These are phyloP conservation scores for Fusarium metavorans DNA, from an alignment of 2,329 filamentous ascomycete species.

Conservation along the genomic window DNA sequence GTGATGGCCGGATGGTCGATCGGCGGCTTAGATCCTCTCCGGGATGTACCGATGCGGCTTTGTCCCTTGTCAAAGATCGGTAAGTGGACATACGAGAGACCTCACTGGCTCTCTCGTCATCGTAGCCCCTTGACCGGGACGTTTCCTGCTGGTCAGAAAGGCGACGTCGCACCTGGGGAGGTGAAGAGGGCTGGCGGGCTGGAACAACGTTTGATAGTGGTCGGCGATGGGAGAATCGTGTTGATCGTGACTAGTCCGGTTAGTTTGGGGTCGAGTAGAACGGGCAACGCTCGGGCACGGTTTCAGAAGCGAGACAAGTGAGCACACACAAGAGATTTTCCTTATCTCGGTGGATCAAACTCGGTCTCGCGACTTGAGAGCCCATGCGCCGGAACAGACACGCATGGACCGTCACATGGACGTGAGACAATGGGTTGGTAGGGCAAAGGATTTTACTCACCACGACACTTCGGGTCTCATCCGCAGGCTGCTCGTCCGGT, in stretches of 20 bases:
- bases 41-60: constrained; percentile 54
- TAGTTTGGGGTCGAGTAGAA: constrained; percentile 28
- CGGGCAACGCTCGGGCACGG: constrained; percentile 6
- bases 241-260: constrained; percentile 59
- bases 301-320: not conserved
- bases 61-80: constrained; percentile 58
- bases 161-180: constrained; percentile 63
- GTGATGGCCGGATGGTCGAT: constrained; percentile 56
- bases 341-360: not conserved
- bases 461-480: constrained; percentile 54
- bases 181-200: constrained; percentile 62
- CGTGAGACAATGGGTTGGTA: constrained; percentile 15
- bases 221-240: constrained; percentile 61
- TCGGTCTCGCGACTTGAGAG: not conserved
- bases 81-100: constrained; percentile 58
- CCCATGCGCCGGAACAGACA: constrained; percentile 9
- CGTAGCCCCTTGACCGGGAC: constrained; percentile 52
- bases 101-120: constrained; percentile 58
- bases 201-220: constrained; percentile 66
- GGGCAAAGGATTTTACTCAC: constrained; percentile 55
- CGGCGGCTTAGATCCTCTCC: constrained; percentile 53
- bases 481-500: constrained; percentile 49
- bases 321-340: constrained; percentile 1
- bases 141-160: constrained; percentile 69
- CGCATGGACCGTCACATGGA: constrained; percentile 19